Conservation (phyloP, 352 stramenopile species). For the Globisporangium emineosum region DNA sequence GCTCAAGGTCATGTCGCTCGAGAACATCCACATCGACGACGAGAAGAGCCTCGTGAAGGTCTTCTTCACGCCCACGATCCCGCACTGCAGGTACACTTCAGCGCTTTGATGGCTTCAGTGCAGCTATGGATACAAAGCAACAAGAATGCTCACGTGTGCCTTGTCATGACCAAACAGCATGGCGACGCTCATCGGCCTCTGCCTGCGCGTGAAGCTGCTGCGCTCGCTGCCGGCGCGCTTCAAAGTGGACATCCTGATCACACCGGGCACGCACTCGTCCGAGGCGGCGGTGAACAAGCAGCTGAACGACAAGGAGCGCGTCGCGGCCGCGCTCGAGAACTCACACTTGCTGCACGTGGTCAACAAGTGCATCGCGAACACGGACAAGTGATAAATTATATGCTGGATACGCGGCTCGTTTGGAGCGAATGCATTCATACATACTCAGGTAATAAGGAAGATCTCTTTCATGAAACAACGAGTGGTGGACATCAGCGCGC, state of each 20-base stretch:
- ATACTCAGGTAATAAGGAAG: neutral
- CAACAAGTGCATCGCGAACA: conserved; percentile 95
- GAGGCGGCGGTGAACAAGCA: conserved; percentile 97
- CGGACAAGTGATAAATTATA: conserved; percentile 65
- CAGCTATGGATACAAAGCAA: too few species aligned
- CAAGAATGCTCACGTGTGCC: neutral
- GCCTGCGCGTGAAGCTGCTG: conserved; percentile 94
- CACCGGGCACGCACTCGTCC: conserved; percentile 92
- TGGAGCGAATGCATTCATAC: neutral
- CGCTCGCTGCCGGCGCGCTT: conserved; percentile 91
- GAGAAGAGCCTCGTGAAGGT: conserved; percentile 71
- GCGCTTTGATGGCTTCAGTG: neutral
- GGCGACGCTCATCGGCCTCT: conserved; percentile 96
- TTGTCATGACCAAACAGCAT: conserved; percentile 56
- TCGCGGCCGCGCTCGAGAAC: conserved; percentile 96
- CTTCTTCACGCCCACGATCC: conserved; percentile 94
- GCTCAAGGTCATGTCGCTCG: conserved; percentile 90
- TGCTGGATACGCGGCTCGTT: neutral
- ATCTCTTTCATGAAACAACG: neutral
- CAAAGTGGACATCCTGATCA: conserved; percentile 94
- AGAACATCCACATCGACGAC: conserved; percentile 90
- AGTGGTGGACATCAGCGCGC: neutral
- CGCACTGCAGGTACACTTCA: conserved; percentile 84
- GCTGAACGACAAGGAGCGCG: conserved; percentile 96
- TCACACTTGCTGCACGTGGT: conserved; percentile 94